Base-by-base conservation (phyloP, 1,139 yeast genomes). In the Lodderomyces oxycetoniae region DNA sequence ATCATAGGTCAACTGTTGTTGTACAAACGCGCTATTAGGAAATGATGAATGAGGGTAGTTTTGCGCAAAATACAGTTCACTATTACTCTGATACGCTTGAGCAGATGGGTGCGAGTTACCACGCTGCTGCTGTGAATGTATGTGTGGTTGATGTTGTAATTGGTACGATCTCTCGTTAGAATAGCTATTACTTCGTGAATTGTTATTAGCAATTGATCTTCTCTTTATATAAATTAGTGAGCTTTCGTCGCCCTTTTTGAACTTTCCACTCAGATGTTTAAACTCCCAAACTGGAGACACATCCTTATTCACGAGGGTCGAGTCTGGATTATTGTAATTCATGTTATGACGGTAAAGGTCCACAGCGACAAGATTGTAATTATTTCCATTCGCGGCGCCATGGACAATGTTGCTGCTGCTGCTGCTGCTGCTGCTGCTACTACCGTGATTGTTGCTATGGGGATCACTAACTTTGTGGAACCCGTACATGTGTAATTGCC, bases 181-280 rank as follows among this genome's bases (percentile, higher is more conserved):
- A 31, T 39, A 40, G 31, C 42, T 42, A 33, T 44, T 44, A 33
- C 34, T 38, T 26, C 57, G 44, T 24, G 52, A 46, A 33, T 50
- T 45, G 42, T 60, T 62, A 16, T 31, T 24, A 34, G 62, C 55
- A 35, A 63, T 59, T 31, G 75, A 66, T 30, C 95, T 64, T 41
- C 95, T 65, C 50, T 82, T 85, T 45, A 86, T 86, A 32, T 72
- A 67, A 10, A 77, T 64, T 36, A 86, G 61, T 8, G 79, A 67
- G 30, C 71, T 77, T 39, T 79, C 77, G 51, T 88, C 91, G 37
- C 86, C 88, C 40, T 85, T 79, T 46, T 71, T 74, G 58, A 89
- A 89, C 39, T 70, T 63, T 5, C 93, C 95, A 26, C 80, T 75
- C 30, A 84, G 78, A 52, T 89, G 98, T 44, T 81, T 80, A 60